Percentiles rank a stretch among this genome's conserved stretches.
Evolutionary conservation across 345 rosid genomes (phyloP).

Genomic region (Noccaea bulbosa): DNA sequence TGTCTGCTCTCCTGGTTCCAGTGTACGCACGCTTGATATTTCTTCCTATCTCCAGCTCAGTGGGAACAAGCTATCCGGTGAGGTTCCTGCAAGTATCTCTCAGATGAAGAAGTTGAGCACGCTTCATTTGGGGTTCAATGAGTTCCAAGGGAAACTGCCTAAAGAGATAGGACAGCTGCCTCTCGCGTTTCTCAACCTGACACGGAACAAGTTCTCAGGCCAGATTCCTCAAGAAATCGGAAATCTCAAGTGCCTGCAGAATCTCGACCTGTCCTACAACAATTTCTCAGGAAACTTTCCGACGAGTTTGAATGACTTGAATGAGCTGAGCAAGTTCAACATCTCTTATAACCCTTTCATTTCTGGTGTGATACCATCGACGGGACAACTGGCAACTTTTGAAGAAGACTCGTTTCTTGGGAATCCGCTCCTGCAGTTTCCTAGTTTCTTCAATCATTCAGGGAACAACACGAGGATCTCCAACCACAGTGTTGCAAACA

Average conservation of each 20-base stretch:
- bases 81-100: constrained; percentile 62
- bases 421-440: constrained; percentile 64
- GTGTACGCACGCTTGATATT: constrained; percentile 45
- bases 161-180: constrained; percentile 60
- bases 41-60: constrained; percentile 84
- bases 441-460: constrained; percentile 52
- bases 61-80: constrained; percentile 72
- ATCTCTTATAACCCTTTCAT: constrained; percentile 79
- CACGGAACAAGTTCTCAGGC: constrained; percentile 62
- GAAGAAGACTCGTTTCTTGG: constrained; percentile 79
- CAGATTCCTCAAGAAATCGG: constrained; percentile 73
- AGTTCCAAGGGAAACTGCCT: constrained; percentile 63
- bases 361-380: constrained; percentile 66
- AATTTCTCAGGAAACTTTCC: constrained; percentile 85
- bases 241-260: constrained; percentile 63
- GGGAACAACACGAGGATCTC: constrained; percentile 6
- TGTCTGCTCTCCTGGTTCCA: constrained; percentile 53
- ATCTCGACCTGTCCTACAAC: constrained; percentile 83
- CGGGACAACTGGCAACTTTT: constrained; percentile 79
- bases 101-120: constrained; percentile 66
- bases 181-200: constrained; percentile 75
- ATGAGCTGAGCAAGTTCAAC: constrained; percentile 76
- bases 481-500: constrained; percentile 29
- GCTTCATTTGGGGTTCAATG: constrained; percentile 73
- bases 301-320: constrained; percentile 57